Base-by-base conservation (phyloP, 2,329 filamentous ascomycete species). In the Ascochyta clinopodiicola region DNA sequence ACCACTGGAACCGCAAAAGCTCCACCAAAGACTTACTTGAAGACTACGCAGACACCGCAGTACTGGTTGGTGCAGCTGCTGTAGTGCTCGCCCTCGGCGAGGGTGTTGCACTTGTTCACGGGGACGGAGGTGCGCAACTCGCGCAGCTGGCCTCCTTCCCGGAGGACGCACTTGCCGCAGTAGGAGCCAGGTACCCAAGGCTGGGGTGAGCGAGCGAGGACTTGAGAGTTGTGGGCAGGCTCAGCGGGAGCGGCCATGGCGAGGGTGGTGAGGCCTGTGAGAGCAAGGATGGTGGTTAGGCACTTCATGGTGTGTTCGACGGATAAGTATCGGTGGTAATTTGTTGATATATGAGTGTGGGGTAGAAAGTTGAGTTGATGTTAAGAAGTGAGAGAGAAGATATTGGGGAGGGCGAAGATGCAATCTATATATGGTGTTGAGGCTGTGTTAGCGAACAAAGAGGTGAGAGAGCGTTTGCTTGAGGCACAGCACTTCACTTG, bases 21-120 rank as follows among this genome's bases (percentile, higher is more conserved):
- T 31, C 3, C 4, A 31, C 10, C 13, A 5, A 15, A 7, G 2
- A 37, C 22, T 38, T 35, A 51, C 47, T 42, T 43, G 46, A 47
- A 56, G n/a, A 56, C 24, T 1, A 51, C 22, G 19, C 53, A 56
- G 12, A 51, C 31, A 12, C 53, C 53, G n/a, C 53, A 56, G 19
- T 44, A 47, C 32, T 38, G 42, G 32, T 56, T 56, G 3, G 24
- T 34, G 32, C 53, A 47, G 13, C 19, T n/a, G 1, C 10, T 27
- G 19, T 47, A 47, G 10, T 47, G n/a, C 21, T 47, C 47, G 7
- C 35, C 36, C 8, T 47, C 13, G 10, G 38, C 19, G 7, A 51
- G 31, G 1, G 47, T 51, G 31, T 39, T 43, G 12, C 53, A 56
- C 29, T 34, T 45, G 27, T 40, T 29, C n/a, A 21, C 12, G 12